Evolutionary conservation across 169 alveolate genomes (phyloP), one percentile per base, ranked within the genome.

Genomic region (Plasmodium berghei): DNA sequence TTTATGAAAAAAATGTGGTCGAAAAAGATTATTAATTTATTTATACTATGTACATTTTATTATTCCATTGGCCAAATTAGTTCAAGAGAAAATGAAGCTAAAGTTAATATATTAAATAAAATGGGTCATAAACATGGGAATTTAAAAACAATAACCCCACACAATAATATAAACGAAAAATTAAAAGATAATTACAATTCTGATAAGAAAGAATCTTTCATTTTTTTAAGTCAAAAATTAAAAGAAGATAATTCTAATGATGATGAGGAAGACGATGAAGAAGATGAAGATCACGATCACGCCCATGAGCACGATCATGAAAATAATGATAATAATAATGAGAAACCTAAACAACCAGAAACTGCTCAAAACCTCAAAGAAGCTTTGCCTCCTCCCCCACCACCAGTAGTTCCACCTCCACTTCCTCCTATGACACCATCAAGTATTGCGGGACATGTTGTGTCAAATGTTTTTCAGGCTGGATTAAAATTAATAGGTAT

Each of bases 371-470:
- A 0, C 24, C 22, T 66, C 5, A 61, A n/a, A 28, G 63, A 72
- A 18, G 88, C 88, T 52, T 73, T 74, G 1, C 88, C 88, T 12
- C 88, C 88, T 24, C 88, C 88, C 1, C 88, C 88, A 12, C 88
- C 87, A 9, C 73, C 74, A 18, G 49, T 62, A 9, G 26, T 14
- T 12, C 88, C 16, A 1, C 73, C 88, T n/a, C 28, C 72, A 10
- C 59, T 22, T 18, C 55, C 66, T 6, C 73, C 70, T n/a, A 45
- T 46, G 22, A 74, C 88, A 18, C 52, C 88, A 16, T 74, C 88
- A 52, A 62, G 74, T 26, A 59, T 74, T 20, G 74, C 63, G 2
- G 88, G 88, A 24, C 55, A 74, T 48, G 88, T 73, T 16, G 73
- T 73, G 5, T 73, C 88, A 61, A 73, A 59, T 20, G 62, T 74